Evolutionary conservation across 441 rosid species (phyloP), one percentile per base, ranked within the genome.

Genomic region (Corymbia calophylla): DNA sequence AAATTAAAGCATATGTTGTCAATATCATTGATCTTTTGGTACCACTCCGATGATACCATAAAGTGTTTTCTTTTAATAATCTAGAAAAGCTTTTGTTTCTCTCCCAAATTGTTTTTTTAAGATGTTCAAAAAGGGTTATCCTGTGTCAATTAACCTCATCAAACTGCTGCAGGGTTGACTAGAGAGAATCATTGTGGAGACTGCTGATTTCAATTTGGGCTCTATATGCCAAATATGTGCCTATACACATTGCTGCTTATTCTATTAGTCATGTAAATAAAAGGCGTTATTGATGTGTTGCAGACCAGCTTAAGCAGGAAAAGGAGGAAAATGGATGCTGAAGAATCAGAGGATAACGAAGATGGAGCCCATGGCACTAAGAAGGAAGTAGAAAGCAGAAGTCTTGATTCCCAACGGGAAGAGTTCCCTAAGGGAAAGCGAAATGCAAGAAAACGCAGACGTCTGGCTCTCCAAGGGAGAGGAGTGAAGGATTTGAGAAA

Each of bases 231-330:
- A 86, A 51, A 51, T n/a, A 21, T 55, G 9, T 29, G 44, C 56
- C 58, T 29, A 10, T 29, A 31, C 29, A 19, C 14, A 86, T 10
- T 6, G 47, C 51, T 55, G 54, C 54, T 51, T 23, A 84, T 84
- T 84, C 39, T 53, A 23, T 58, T 14, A 48, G 53, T 27, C 51
- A 48, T 54, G 16, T 55, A 88, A 86, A 55, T 87, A 89, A n/a
- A 55, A 86, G 53, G 89, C 77, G 86, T 53, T 64, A 56, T 91
- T 81, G 66, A 35, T 92, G 32, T 91, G 64, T 91, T 80, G 73
- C 96, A 97, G 99, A 97, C 99, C 90, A 98, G 92, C 91, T 92
- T 98, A 44, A 95, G 96, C 89, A 96, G 94, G 94, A 98, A 95
- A 93, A 94, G 95, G 91, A 98, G 99, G 91, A 98, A 94, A 94